Evolutionary conservation across 768 basidiomycete species (phyloP), one percentile per base, ranked within the genome.

Genomic region (Trametes maxima): DNA sequence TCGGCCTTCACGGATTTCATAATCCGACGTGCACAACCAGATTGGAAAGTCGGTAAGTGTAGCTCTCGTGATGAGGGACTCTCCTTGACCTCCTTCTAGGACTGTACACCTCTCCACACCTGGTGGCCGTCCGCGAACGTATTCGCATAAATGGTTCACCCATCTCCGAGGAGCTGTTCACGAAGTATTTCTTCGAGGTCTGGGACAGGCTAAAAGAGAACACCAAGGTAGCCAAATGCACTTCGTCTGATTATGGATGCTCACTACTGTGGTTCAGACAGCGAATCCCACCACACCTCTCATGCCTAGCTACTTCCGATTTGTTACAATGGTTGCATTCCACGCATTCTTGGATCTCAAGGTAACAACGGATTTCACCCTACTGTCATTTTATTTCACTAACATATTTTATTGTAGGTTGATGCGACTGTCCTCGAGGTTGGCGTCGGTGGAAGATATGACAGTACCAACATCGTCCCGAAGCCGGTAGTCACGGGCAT

Each of bases 381-480:
- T 16, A 10, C 4, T 24, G 24, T 3, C 3, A 14, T 19, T 22
- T 19, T 7, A 7, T 12, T 3, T 5, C 10, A 46, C 2, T 22
- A 11, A 22, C 3, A 22, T 13, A 46, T 22, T 1, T 4, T 13
- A 46, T 11, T 8, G 16, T 33, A 82, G 77, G 85, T 98, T 5
- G 87, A 95, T 65, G 94, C 93, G 3, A 94, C 95, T 0, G 84
- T 99, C 55, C 80, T 99, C 22, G 97, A 99, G 80, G 97, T 98
- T 39, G 97, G 97, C 10, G 89, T 99, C 19, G 97, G 97, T 21
- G 97, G 97, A 11, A 81, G 83, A 21, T 92, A 92, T 70, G 97
- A 99, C 71, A 94, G 94, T 67, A 99, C 97, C 25, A 99, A 99
- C 67, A 86, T 96, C 62, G 93, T 98, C 12, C 95, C 94, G 0